A percentile compares a stretch with the other conserved stretches of the same genome.
phyloP scores from a whole-genome alignment of 192 early-diverging fungal species.

The Dissophora globulifera region DNA sequence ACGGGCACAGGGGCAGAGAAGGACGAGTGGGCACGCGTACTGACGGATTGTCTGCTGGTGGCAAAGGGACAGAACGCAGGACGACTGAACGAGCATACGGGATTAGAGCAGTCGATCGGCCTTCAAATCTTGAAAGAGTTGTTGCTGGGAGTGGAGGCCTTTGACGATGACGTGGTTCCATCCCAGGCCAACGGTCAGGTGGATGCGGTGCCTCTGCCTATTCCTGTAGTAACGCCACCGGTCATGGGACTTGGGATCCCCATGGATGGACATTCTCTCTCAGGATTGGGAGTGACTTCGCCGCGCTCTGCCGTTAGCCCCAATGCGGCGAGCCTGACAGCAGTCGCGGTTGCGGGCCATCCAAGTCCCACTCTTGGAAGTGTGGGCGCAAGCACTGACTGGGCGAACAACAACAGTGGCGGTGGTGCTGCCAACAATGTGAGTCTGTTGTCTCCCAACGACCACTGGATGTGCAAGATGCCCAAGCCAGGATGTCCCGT shows the following conservation, averaged over 20 bases:
- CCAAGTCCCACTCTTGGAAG: conserved; percentile 29
- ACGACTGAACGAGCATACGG: conserved; percentile 47
- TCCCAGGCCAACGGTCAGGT: conserved; percentile 9
- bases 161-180: conserved; percentile 51
- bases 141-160: conserved; percentile 49
- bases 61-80: conserved; percentile 45
- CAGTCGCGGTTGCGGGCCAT: neutral
- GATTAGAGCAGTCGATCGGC: conserved; percentile 57
- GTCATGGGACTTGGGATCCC: conserved; percentile 36
- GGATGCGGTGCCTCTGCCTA: conserved; percentile 2
- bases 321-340: neutral
- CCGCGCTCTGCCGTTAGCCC: conserved; percentile 1
- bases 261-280: conserved; percentile 8
- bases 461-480: conserved; percentile 49
- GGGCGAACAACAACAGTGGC: conserved; percentile 10
- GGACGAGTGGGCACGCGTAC: conserved; percentile 41
- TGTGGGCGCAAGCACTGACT: conserved; percentile 10
- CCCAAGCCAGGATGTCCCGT: conserved; percentile 29
- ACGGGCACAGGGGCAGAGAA: conserved; percentile 35
- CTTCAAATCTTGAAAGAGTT: conserved; percentile 61
- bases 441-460: conserved; percentile 1
- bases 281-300: neutral
- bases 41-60: conserved; percentile 34
- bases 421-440: neutral
- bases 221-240: conserved; percentile 4